phyloP scores from a whole-genome alignment of 305 asterid genomes.

The Rubia balearica region DNA sequence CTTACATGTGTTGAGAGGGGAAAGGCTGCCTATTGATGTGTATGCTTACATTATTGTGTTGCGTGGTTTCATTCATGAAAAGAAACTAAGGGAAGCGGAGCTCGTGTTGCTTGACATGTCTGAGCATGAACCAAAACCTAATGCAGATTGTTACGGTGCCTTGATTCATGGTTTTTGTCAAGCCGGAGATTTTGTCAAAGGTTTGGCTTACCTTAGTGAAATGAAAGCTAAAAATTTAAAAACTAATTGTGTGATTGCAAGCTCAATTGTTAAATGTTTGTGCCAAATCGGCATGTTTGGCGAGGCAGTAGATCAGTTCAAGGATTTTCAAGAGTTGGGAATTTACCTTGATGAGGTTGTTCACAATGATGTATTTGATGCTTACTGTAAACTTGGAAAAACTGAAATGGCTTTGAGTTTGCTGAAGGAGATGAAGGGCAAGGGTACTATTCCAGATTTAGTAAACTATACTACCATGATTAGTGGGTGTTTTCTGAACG shows the following conservation, averaged over 20 bases:
- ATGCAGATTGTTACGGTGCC: constrained; percentile 37
- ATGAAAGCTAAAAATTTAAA: constrained; percentile 57
- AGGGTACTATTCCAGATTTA: constrained; percentile 50
- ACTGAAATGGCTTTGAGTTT: constrained; percentile 49
- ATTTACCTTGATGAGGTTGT: constrained; percentile 54
- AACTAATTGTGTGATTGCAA: constrained; percentile 50
- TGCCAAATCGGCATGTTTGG: constrained; percentile 45
- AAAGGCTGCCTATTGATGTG: constrained; percentile 31
- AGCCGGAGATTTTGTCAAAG: constrained; percentile 41
- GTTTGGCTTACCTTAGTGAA: constrained; percentile 36
- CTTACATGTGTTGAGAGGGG: constrained; percentile 4
- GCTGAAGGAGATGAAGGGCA: constrained; percentile 61
- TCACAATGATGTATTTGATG: constrained; percentile 57
- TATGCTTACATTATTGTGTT: constrained; percentile 48
- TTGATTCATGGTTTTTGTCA: constrained; percentile 59
- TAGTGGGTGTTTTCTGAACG: constrained; percentile 44
- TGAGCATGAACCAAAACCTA: constrained; percentile 41
- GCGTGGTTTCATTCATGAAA: constrained; percentile 57
- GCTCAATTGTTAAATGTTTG: constrained; percentile 65
- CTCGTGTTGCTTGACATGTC: constrained; percentile 45
- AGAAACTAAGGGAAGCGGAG: constrained; percentile 47
- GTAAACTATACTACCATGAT: constrained; percentile 76
- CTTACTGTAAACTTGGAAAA: constrained; percentile 57
- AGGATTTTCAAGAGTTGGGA: constrained; percentile 34
- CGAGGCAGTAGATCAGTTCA: constrained; percentile 44